phyloP scores from a whole-genome alignment of 176 grass and related monocot species.

The Paspalum notatum region DNA sequence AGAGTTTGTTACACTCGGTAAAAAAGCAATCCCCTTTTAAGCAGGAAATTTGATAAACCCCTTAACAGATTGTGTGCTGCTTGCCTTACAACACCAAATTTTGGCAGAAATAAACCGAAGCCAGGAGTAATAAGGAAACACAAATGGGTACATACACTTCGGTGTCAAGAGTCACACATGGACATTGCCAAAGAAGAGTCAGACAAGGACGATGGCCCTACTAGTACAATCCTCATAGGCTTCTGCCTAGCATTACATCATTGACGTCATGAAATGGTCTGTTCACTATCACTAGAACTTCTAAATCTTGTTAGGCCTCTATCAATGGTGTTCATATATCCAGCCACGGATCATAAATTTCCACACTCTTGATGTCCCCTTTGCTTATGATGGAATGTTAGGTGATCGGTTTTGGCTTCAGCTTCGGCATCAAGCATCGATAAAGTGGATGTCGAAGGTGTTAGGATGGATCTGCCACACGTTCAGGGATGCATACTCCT shows the following conservation, averaged over 20 bases:
- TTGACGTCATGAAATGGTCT: slow-evolving; percentile 8
- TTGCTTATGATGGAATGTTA: slow-evolving; percentile 23
- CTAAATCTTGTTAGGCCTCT: slow-evolving; percentile 35
- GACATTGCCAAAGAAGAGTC: neutral
- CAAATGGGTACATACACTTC: slow-evolving; percentile 29
- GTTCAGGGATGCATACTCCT: slow-evolving; percentile 96
- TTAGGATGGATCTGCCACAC: slow-evolving; percentile 98
- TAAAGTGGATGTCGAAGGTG: slow-evolving; percentile 96
- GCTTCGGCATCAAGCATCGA: slow-evolving; percentile 61
- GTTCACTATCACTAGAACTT: neutral
- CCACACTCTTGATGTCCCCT: neutral
- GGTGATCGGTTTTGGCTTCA: neutral
- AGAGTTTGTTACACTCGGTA: neutral
- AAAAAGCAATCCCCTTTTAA: neutral
- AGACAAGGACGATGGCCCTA: slow-evolving; percentile 9
- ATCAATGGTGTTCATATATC: neutral
- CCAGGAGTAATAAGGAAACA: slow-evolving; percentile 2
- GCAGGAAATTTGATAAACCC: neutral
- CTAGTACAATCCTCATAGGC: slow-evolving; percentile 17
- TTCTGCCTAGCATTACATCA: slow-evolving; percentile 4
- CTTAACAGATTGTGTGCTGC: neutral
- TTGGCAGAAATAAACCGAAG: neutral
- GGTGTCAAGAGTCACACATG: neutral
- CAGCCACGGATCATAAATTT: neutral
- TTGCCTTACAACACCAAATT: neutral